Evolutionary conservation across 108 stramenopile genomes (phyloP).

Genomic region (Cyclostephanos invisitatus): DNA sequence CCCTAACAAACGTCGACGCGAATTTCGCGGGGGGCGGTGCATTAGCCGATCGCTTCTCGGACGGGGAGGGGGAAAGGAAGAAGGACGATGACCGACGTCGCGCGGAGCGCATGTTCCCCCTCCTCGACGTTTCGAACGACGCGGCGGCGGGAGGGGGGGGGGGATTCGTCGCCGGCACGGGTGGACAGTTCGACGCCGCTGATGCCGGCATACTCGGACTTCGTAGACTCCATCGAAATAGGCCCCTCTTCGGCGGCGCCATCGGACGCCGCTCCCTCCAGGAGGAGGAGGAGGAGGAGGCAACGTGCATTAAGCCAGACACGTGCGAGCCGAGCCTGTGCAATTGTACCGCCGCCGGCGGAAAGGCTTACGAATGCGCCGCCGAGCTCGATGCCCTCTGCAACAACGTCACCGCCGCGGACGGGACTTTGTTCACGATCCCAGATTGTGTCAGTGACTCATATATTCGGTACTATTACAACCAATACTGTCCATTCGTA

Average conservation of each 20-base stretch:
- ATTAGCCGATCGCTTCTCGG: neutral
- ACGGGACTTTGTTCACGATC: constrained; percentile 6
- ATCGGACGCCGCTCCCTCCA: constrained; percentile 1
- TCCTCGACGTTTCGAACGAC: neutral
- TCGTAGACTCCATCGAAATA: neutral
- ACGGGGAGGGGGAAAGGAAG: neutral
- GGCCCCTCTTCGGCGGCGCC: neutral
- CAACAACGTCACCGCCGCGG: constrained; percentile 7
- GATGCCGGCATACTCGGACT: neutral
- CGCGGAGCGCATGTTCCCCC: neutral
- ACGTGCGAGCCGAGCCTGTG: constrained; percentile 30
- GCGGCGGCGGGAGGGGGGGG: neutral
- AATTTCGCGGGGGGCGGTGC: neutral
- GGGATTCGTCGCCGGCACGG: neutral
- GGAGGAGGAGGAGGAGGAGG: neutral
- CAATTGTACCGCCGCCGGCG: constrained; percentile 10
- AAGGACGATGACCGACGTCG: neutral
- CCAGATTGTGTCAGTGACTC: neutral
- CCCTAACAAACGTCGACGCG: neutral
- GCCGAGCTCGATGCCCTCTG: constrained; percentile 19
- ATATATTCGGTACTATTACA: neutral
- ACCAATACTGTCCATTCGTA: constrained; percentile 14
- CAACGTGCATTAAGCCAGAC: constrained; percentile 17
- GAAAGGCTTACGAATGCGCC: constrained; percentile 2
- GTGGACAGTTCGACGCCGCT: neutral